Evolutionary conservation across 2,329 filamentous ascomycete genomes (phyloP).

Genomic region (Alternaria brassicicola): DNA sequence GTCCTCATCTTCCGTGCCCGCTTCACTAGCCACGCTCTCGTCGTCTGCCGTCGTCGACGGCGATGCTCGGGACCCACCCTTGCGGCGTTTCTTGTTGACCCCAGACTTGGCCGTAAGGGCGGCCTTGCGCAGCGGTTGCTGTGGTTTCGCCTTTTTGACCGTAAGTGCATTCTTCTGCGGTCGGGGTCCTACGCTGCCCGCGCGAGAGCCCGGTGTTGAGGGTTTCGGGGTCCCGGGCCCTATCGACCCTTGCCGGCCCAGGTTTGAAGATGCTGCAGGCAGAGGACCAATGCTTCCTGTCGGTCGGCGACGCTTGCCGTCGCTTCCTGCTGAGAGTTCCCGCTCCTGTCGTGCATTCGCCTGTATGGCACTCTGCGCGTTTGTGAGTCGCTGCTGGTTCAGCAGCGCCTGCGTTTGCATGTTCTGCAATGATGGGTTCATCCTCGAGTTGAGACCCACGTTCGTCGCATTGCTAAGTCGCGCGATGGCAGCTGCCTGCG

Average conservation of each 20-base stretch:
- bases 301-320: constrained; percentile 65
- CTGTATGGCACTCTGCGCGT: constrained; percentile 42
- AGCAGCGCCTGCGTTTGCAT: constrained; percentile 47
- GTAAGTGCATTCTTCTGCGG: constrained; percentile 54
- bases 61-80: constrained; percentile 46
- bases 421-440: constrained; percentile 42
- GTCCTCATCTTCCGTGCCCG: constrained; percentile 53
- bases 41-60: constrained; percentile 57
- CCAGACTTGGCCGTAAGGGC: constrained; percentile 45
- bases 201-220: constrained; percentile 60
- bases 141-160: constrained; percentile 62
- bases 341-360: constrained; percentile 52
- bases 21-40: constrained; percentile 59
- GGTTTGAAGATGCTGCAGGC: constrained; percentile 60
- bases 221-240: constrained; percentile 69
- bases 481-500: constrained; percentile 56
- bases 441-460: constrained; percentile 36
- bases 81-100: constrained; percentile 47
- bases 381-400: constrained; percentile 47
- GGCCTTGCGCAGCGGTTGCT: constrained; percentile 53
- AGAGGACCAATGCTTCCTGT: constrained; percentile 60
- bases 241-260: constrained; percentile 64
- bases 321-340: constrained; percentile 61
- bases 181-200: constrained; percentile 64
- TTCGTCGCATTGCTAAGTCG: constrained; percentile 48